A percentile compares a stretch with the other conserved stretches of the same genome.
phyloP scores from a whole-genome alignment of 2,329 filamentous ascomycete species.

The Stagonosporopsis tanaceti region DNA sequence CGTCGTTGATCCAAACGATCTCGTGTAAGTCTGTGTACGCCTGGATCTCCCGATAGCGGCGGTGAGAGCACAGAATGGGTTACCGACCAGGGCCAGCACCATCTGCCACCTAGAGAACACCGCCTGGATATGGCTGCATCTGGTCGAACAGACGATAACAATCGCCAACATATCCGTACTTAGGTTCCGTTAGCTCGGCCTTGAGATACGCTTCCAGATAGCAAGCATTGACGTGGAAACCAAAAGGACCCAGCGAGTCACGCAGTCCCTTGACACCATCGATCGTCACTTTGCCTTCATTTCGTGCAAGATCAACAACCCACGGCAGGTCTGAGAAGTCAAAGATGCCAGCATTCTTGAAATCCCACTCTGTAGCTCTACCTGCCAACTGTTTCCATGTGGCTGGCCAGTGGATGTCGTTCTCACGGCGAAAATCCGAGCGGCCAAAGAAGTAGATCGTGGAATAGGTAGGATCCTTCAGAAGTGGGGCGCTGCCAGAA shows the following conservation, averaged over 20 bases:
- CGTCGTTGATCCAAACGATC: too few relatives aligned
- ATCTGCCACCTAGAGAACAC: not conserved
- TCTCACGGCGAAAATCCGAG: constrained; percentile 90
- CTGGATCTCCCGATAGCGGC: not conserved
- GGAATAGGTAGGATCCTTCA: constrained; percentile 9
- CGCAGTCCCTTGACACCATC: constrained; percentile 12
- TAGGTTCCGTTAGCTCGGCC: constrained; percentile 10
- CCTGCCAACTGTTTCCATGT: constrained; percentile 56
- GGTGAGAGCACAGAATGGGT: not conserved
- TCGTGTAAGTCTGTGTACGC: too few relatives aligned
- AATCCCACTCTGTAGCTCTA: constrained; percentile 32
- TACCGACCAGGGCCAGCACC: too few relatives aligned
- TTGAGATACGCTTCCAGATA: constrained; percentile 30
- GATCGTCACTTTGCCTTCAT: constrained; percentile 13
- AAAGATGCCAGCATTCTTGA: constrained; percentile 28
- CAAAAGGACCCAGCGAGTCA: constrained; percentile 9
- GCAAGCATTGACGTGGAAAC: constrained; percentile 23
- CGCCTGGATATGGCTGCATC: constrained; percentile 14
- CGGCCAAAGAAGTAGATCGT: constrained; percentile 40
- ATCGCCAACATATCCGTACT: constrained; percentile 6
- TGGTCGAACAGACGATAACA: constrained; percentile 23
- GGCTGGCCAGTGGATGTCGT: constrained; percentile 86
- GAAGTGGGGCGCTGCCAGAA: constrained; percentile 29
- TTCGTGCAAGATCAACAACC: constrained; percentile 26
- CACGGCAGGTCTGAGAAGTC: constrained; percentile 36